These are phyloP conservation scores for Arabidopsis suecica DNA, from an alignment of 345 rosid species.

Conservation along the genomic window DNA sequence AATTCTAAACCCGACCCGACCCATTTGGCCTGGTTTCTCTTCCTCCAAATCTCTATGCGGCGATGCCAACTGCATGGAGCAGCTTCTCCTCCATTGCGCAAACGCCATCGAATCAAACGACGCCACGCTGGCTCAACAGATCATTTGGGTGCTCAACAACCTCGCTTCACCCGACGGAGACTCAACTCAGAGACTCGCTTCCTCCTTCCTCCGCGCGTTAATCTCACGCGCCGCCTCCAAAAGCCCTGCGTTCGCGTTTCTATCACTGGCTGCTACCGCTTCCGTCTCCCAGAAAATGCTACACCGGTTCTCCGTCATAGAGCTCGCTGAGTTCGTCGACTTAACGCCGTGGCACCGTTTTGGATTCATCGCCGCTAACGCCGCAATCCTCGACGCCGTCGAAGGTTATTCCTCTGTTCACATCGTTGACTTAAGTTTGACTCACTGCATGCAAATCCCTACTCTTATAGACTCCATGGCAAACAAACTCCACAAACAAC, in stretches of 20 bases:
- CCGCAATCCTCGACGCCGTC: slow-evolving; percentile 73
- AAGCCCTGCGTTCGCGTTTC: slow-evolving; percentile 53
- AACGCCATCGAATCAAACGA: slow-evolving; percentile 87
- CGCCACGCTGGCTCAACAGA: slow-evolving; percentile 83
- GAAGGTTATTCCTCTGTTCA: slow-evolving; percentile 76
- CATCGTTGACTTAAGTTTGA: slow-evolving; percentile 81
- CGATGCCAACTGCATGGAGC: slow-evolving; percentile 90
- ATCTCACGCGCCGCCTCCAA: slow-evolving; percentile 71
- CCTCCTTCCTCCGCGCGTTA: slow-evolving; percentile 78
- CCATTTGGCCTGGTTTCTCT: slow-evolving; percentile 67
- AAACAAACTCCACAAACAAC: slow-evolving; percentile 51
- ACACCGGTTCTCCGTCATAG: slow-evolving; percentile 77
- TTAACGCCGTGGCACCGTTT: slow-evolving; percentile 96
- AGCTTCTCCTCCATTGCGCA: slow-evolving; percentile 84
- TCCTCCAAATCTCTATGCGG: slow-evolving; percentile 55
- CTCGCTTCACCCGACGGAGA: slow-evolving; percentile 84
- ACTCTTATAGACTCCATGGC: slow-evolving; percentile 81
- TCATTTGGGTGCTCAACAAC: slow-evolving; percentile 90
- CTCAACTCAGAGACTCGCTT: slow-evolving; percentile 80
- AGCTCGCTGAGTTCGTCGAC: slow-evolving; percentile 86
- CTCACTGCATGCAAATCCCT: slow-evolving; percentile 98
- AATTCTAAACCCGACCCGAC: slow-evolving; percentile 52
- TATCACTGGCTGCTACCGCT: slow-evolving; percentile 45
- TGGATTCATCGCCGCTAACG: slow-evolving; percentile 89
- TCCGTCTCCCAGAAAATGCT: slow-evolving; percentile 29